A percentile compares a stretch with the other conserved stretches of the same genome.
Evolutionary conservation across 2,329 filamentous ascomycete genomes (phyloP).

Genomic region (Fusarium anguioides): DNA sequence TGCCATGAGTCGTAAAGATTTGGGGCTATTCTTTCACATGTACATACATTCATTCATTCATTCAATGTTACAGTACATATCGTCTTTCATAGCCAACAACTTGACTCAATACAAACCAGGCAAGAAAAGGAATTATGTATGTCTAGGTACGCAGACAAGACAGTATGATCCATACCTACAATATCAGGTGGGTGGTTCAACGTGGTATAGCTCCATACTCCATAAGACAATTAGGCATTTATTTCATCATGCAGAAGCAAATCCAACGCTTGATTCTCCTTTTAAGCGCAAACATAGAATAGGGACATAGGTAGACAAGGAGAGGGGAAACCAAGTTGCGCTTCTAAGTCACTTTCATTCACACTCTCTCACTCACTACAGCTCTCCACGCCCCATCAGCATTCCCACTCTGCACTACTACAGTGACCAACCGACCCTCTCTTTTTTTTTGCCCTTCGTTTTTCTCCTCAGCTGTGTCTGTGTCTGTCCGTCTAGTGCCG

Average conservation of each 20-base stretch:
- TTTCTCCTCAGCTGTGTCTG: conserved; percentile 4
- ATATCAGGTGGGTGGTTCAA: conserved; percentile 8
- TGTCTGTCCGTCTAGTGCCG: background rate
- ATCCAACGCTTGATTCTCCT: background rate
- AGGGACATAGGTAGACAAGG: background rate
- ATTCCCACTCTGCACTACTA: conserved; percentile 8
- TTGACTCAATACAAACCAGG: background rate
- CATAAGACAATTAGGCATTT: conserved; percentile 1
- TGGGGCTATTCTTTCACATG: no score
- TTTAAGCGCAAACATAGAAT: background rate
- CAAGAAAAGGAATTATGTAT: background rate
- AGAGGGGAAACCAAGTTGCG: conserved; percentile 15
- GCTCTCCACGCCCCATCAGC: conserved; percentile 16
- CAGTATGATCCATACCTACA: background rate
- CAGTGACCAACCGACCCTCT: conserved; percentile 4
- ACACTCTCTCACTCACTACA: background rate
- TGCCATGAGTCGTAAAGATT: background rate
- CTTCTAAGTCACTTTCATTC: conserved; percentile 11
- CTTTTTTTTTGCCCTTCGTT: background rate
- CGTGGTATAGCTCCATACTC: conserved; percentile 4
- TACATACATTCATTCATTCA: no score
- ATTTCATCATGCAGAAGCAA: conserved; percentile 23
- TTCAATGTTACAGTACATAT: background rate
- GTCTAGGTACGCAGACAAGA: no score
- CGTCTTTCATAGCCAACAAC: background rate